Percentiles rank a stretch among this genome's conserved stretches.
phyloP scores from a whole-genome alignment of 2,329 filamentous ascomycete genomes.

The Epichloe gansuensis region DNA sequence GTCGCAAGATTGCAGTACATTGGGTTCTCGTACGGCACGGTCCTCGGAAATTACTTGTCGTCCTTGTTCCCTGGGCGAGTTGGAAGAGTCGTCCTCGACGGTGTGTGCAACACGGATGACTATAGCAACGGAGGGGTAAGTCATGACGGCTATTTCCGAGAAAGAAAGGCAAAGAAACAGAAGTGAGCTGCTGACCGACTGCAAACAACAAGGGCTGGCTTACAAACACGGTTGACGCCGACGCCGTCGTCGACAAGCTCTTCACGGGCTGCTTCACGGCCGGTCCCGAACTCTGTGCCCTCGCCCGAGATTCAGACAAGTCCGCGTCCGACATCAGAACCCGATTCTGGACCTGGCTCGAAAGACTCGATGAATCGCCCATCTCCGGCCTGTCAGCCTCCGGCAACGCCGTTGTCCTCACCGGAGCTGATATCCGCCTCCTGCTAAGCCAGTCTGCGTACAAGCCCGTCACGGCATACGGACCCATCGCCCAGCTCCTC shows the following conservation, averaged over 20 bases:
- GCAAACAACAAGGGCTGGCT: conserved; percentile 19
- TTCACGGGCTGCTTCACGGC: conserved; percentile 24
- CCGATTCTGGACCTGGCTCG: conserved; percentile 21
- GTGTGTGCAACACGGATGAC: conserved; percentile 24
- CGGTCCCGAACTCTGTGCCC: conserved; percentile 16
- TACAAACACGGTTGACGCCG: conserved; percentile 25
- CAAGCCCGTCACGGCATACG: conserved; percentile 12
- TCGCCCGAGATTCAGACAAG: conserved; percentile 15
- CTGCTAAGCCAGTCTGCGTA: conserved; percentile 20
- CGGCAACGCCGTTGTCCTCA: conserved; percentile 17
- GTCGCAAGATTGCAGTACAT: conserved; percentile 29
- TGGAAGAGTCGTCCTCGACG: conserved; percentile 30
- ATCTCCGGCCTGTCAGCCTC: conserved; percentile 11
- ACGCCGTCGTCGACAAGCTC: conserved; percentile 21
- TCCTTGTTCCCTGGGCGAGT: conserved; percentile 25
- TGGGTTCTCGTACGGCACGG: conserved; percentile 35
- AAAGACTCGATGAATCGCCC: conserved; percentile 17
- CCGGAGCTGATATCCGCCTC: conserved; percentile 17
- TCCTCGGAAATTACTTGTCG: conserved; percentile 24
- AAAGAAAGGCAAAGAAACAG: background rate
- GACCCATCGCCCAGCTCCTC: conserved; percentile 6
- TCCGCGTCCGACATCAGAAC: conserved; percentile 16
- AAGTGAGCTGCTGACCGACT: too few species aligned
- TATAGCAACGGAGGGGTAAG: conserved; percentile 21
- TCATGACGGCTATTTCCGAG: background rate